Evolutionary conservation across 2,329 filamentous ascomycete genomes (phyloP), one percentile per base, ranked within the genome.

Genomic region (Colletotrichum sp.): DNA sequence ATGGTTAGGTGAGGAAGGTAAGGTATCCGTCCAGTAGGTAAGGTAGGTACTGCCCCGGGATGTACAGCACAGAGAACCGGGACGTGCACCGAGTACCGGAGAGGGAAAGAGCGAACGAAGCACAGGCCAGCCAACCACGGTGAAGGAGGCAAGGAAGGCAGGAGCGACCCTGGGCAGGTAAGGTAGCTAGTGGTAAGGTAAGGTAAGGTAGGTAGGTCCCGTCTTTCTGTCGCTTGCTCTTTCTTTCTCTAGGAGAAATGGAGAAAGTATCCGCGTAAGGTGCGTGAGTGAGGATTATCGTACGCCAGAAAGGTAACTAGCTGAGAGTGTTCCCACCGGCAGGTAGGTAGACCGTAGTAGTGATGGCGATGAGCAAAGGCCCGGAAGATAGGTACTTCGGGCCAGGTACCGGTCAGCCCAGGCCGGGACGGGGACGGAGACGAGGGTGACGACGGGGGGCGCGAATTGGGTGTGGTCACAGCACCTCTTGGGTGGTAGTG

Each of bases 81-180:
- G 68, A 63, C 68, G 76, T 73, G 75, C 76, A 77, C 75, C 71
- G 76, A 78, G 67, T 63, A 77, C 76, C 75, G 69, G 77, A 77
- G 77, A 77, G 48, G 68, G 66, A 75, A 73, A 77, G 69, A 75
- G 64, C 39, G 34, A 72, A 60, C 71, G 63, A 68, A 71, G 70
- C 57, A 68, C 73, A 34, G 70, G 34, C 70, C 52, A 69, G 32
- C 59, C 24, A 67, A 28, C 57, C 30, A 68, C 65, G 44, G 65
- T 55, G 48, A 52, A 52, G 44, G n/a, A 52, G 44, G 44, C 44
- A 52, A 52, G 44, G 44, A 52, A 52, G 44, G 44, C 44, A 52
- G 44, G 44, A 52, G 44, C 44, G 44, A 13, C 44, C 44, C 44
- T 52, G 44, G 44, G n/a, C 44, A 22, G 44, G n/a, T n/a, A 48